Evolutionary conservation across 2,329 filamentous ascomycete genomes (phyloP), one percentile per base, ranked within the genome.

Genomic region (Pseudocercospora fuligena): DNA sequence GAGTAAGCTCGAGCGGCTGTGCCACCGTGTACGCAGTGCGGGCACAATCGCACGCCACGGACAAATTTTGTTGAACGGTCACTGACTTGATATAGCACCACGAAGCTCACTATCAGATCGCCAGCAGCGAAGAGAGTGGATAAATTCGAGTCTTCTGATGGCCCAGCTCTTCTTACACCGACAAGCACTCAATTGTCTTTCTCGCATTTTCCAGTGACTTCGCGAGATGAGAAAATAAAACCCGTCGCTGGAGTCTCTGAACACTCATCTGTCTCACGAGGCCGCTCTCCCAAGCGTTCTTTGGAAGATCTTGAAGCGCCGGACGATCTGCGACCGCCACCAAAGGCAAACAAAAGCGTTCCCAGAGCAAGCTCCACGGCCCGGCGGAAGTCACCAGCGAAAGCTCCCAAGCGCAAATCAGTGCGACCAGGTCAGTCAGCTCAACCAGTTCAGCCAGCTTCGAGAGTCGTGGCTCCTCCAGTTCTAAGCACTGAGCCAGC

Each of bases 71-170:
- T 7, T 16, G 23, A 56, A 31, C 12, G 31, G 36, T 47, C 12
- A 40, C 65, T 66, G 27, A 66, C n/a, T 23, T 27, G 31, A 12
- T 3, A 53, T 14, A 67, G 65, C 33, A 62, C 61, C 43, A 62
- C 65, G 14, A 67, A 64, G 27, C 65, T 67, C 3, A 53, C 62
- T 16, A 29, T 58, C 40, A 51, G 65, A 58, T 47, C 36, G 19
- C 40, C 60, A 27, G 31, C 33, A 11, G 8, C 57, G 8, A 64
- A 59, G 46, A 31, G 23, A 51, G 53, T 31, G 33, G 49, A 25
- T 19, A 67, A 64, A 53, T 43, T 19, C 29, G 59, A 61, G 19
- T 16, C 49, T 36, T 16, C 61, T 11, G 33, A 58, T 47, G 40
- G 29, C 16, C 51, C 21, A 43, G 19, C 56, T 46, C 33, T 61